phyloP scores from a whole-genome alignment of 768 basidiomycete genomes.

The Podaxis rugospora region DNA sequence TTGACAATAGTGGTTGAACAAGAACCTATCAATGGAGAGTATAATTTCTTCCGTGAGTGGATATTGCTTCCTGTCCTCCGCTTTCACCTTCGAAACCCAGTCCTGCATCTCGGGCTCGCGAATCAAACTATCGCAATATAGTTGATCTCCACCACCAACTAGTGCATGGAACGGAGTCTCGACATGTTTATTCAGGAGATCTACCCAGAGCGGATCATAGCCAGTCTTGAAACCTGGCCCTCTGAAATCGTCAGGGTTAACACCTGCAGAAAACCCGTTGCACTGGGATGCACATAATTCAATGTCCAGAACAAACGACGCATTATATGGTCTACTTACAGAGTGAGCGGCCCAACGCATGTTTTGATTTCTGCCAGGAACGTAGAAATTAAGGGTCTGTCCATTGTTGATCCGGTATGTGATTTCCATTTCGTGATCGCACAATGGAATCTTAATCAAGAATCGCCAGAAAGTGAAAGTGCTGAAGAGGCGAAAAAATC shows the following conservation, averaged over 20 bases:
- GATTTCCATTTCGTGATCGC: constrained; percentile 66
- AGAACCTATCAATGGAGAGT: constrained; percentile 77
- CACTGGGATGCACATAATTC: constrained; percentile 41
- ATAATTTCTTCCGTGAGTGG: constrained; percentile 69
- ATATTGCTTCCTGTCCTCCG: constrained; percentile 52
- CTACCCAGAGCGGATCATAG: constrained; percentile 91
- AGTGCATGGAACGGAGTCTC: constrained; percentile 84
- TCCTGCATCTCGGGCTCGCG: constrained; percentile 86
- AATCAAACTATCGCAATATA: constrained; percentile 83
- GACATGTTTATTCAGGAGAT: constrained; percentile 81
- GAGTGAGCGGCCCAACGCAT: constrained; percentile 91
- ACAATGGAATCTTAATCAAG: constrained; percentile 75
- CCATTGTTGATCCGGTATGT: constrained; percentile 82
- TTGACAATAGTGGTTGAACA: constrained; percentile 90
- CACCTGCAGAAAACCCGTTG: constrained; percentile 85
- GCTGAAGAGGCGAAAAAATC: constrained; percentile 30
- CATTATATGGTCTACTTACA: constrained; percentile 35
- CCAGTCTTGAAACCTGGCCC: constrained; percentile 77
- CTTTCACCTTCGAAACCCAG: constrained; percentile 67
- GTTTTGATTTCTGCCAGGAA: constrained; percentile 77
- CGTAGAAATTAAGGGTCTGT: constrained; percentile 71
- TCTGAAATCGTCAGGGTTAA: constrained; percentile 84
- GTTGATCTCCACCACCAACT: constrained; percentile 91
- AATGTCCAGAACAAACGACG: not conserved
- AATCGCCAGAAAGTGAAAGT: constrained; percentile 96